These are phyloP conservation scores for Leersia perrieri DNA, from an alignment of 176 grass and related monocot species.

Conservation along the genomic window DNA sequence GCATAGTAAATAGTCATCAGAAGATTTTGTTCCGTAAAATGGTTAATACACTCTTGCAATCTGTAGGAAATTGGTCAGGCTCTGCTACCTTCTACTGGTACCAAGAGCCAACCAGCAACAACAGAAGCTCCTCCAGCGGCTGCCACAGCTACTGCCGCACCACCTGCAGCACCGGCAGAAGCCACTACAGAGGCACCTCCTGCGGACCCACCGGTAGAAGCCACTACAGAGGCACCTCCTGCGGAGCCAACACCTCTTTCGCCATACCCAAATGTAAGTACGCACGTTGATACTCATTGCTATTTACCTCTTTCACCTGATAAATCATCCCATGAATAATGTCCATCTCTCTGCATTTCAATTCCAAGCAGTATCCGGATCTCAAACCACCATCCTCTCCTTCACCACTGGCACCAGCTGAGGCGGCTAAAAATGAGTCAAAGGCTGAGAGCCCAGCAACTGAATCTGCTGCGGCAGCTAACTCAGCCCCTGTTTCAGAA, in stretches of 20 bases:
- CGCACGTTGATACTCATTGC: neutral
- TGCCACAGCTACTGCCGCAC: conserved; percentile 23
- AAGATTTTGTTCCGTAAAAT: neutral
- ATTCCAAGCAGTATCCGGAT: conserved; percentile 71
- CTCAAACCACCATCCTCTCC: conserved; percentile 76
- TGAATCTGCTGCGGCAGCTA: conserved; percentile 28
- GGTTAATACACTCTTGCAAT: neutral
- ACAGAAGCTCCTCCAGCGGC: conserved; percentile 16
- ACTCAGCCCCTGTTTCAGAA: conserved; percentile 36
- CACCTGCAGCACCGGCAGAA: conserved; percentile 27
- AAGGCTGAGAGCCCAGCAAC: conserved; percentile 29
- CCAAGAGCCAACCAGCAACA: conserved; percentile 58
- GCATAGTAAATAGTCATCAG: neutral
- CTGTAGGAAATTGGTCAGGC: conserved; percentile 86
- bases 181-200: conserved; percentile 36
- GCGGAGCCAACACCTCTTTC: conserved; percentile 47
- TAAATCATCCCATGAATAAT: neutral
- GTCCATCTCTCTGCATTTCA: conserved; percentile 21
- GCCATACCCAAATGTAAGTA: conserved; percentile 77
- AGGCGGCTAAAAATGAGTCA: conserved; percentile 29
- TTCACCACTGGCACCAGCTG: neutral
- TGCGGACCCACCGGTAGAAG: conserved; percentile 24
- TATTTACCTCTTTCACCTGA: neutral
- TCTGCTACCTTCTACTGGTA: conserved; percentile 54
- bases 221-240: conserved; percentile 37